A percentile compares a stretch with the other conserved stretches of the same genome.
Conservation (phyloP, 495 filamentous ascomycete species). For the Chlorociboria aeruginascens region DNA sequence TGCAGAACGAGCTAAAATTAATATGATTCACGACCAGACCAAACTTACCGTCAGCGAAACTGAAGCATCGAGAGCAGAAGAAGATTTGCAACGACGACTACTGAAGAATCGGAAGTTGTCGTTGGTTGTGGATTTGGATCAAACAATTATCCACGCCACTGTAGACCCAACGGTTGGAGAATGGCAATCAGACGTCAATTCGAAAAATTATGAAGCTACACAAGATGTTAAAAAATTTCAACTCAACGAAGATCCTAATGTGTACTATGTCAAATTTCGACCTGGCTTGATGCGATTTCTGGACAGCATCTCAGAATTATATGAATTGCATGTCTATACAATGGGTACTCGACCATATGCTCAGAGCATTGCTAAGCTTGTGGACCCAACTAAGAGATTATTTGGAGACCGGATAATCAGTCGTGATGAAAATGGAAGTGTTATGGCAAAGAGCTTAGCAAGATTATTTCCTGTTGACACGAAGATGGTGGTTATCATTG, state of each 20-base stretch:
- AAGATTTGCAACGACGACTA: slow-evolving; percentile 73
- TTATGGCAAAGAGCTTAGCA: slow-evolving; percentile 80
- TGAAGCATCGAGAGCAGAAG: slow-evolving; percentile 71
- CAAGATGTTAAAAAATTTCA: slow-evolving; percentile 82
- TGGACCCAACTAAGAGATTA: slow-evolving; percentile 79
- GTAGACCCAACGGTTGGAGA: slow-evolving; percentile 94
- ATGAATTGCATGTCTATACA: slow-evolving; percentile 96
- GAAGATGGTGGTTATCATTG: slow-evolving; percentile 98
- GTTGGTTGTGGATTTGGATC: slow-evolving; percentile 92
- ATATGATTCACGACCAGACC: slow-evolving; percentile 85
- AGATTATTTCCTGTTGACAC: slow-evolving; percentile 93
- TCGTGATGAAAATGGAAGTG: slow-evolving; percentile 88
- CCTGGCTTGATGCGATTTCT: slow-evolving; percentile 81
- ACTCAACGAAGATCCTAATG: slow-evolving; percentile 70
- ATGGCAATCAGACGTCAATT: slow-evolving; percentile 79
- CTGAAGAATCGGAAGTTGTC: slow-evolving; percentile 72
- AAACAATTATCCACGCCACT: slow-evolving; percentile 96
- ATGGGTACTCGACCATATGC: slow-evolving; percentile 97
- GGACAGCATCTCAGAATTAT: slow-evolving; percentile 63
- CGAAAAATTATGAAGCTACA: slow-evolving; percentile 84
- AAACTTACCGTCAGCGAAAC: slow-evolving; percentile 58
- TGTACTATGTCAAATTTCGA: slow-evolving; percentile 97
- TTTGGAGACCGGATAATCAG: slow-evolving; percentile 94
- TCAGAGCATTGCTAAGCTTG: slow-evolving; percentile 77
- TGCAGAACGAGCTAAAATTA: slow-evolving; percentile 75